Base-by-base conservation (phyloP, 164 flowering plant genomes). In the Aristolochia contorta region DNA sequence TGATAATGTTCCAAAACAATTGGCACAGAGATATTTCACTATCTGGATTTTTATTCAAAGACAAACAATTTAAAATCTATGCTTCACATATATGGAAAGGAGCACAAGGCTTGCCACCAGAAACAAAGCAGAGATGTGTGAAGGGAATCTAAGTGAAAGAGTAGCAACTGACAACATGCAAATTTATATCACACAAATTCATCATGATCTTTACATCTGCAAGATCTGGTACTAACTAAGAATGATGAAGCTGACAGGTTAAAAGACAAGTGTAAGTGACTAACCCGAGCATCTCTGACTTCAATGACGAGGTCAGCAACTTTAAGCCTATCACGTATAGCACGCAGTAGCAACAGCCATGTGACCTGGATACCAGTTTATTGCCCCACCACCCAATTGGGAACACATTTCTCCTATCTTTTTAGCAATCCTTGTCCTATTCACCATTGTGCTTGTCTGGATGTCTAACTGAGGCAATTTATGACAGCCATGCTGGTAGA, bases 331-430 rank as follows among this genome's bases (percentile, higher is more conserved):
- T 78, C 70, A 41, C 91, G 84, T 57, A 93, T 93, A 77, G 97
- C 97, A 55, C 94, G 91, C n/a, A 32, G 90, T 86, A 16, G 98
- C 98, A 12, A 89, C 80, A 16, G 89, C 98, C 98, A 93, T 93
- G 79, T 90, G 98, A 60, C 96, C 97, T 0, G 98, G 98, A 70
- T 84, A 93, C 98, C 97, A 87, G 67, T 88, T 90, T 60, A 93
- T 72, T 66, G 64, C 76, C 43, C 94, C 90, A 12, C 88, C 94
- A 0, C 86, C 90, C 33, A 55, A 59, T 70, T 72, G 75, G 69
- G 83, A 83, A 6, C 74, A 80, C 92, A 87, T 87, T 56, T 82
- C 87, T 58, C 72, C 79, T 54, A 47, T 41, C 65, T 69, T 52
- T 68, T 66, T 69, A 65, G 59, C 65, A 12, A 56, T 25, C 30